Percentiles rank a stretch among this genome's conserved stretches.
phyloP scores from a whole-genome alignment of 768 basidiomycete genomes.

The Leccinum rimulosum region DNA sequence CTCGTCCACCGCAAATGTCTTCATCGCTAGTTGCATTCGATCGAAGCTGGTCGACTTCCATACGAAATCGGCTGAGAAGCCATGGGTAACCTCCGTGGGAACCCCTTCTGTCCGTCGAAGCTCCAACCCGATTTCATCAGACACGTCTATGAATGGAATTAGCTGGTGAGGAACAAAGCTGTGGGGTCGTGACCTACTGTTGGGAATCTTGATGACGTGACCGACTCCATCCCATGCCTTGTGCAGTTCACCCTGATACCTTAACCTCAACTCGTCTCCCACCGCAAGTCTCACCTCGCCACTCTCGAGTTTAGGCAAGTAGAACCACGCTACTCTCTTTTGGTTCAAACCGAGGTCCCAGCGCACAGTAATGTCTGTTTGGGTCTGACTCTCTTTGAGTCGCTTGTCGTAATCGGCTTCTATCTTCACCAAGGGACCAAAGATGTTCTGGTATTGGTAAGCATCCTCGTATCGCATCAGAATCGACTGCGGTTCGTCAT shows the following conservation, averaged over 20 bases:
- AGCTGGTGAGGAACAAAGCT: background rate
- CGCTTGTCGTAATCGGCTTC: constrained; percentile 99
- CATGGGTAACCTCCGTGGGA: constrained; percentile 90
- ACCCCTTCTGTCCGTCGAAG: constrained; percentile 88
- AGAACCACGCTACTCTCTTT: constrained; percentile 98
- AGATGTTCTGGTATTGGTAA: constrained; percentile 99
- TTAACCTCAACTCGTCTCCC: constrained; percentile 89
- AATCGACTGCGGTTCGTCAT: constrained; percentile 95
- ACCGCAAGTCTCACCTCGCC: constrained; percentile 97
- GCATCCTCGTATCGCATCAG: constrained; percentile 94
- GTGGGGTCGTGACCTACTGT: constrained; percentile 60
- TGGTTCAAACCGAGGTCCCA: constrained; percentile 99
- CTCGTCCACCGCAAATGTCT: constrained; percentile 98
- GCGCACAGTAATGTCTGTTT: constrained; percentile 91
- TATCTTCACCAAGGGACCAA: constrained; percentile 98
- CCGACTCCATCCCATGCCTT: constrained; percentile 97
- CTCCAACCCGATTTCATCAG: constrained; percentile 96
- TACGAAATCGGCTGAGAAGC: constrained; percentile 97
- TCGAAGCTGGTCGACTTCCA: constrained; percentile 99
- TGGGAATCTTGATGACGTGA: constrained; percentile 98
- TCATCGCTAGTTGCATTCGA: constrained; percentile 99
- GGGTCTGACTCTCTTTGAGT: constrained; percentile 97
- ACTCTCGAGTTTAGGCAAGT: constrained; percentile 93
- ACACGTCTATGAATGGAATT: constrained; percentile 66
- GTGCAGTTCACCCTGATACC: constrained; percentile 86